Conservation (phyloP, 352 stramenopile genomes). For the Aphanomyces cochlioides region DNA sequence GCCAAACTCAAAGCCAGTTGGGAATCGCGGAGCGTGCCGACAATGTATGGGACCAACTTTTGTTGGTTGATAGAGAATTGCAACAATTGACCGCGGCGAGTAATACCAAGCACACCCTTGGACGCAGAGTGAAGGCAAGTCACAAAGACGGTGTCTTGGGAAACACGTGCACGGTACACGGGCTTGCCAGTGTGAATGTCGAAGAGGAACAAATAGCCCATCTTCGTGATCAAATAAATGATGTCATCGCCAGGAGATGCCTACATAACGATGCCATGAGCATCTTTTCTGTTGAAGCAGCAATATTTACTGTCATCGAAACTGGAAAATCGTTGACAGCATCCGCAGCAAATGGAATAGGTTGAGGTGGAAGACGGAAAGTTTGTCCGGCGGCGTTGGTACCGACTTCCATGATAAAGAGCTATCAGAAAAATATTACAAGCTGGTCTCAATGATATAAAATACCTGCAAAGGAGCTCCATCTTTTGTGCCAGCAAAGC, state of each 20-base stretch:
- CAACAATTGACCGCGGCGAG: constrained; percentile 94
- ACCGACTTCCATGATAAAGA: constrained; percentile 99
- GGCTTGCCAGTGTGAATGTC: constrained; percentile 98
- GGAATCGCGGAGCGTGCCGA: constrained; percentile 96
- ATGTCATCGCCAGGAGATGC: constrained; percentile 84
- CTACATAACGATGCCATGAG: constrained; percentile 15
- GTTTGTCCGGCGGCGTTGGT: constrained; percentile 92
- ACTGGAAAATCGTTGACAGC: constrained; percentile 98
- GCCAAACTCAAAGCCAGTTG: constrained; percentile 95
- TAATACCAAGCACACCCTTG: constrained; percentile 98
- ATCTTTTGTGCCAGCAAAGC: constrained; percentile 82
- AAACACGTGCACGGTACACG: constrained; percentile 97
- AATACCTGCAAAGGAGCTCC: constrained; percentile 62
- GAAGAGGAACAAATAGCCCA: constrained; percentile 99
- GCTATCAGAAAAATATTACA: constrained; percentile 21
- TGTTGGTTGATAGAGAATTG: constrained; percentile 97
- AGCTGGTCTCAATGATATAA: background rate
- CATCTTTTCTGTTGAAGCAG: background rate
- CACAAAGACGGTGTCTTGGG: constrained; percentile 98
- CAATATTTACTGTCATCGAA: constrained; percentile 88
- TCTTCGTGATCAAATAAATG: constrained; percentile 99
- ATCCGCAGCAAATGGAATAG: constrained; percentile 96
- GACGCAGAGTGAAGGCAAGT: constrained; percentile 86
- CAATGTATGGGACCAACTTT: constrained; percentile 98
- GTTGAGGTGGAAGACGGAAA: constrained; percentile 90